A percentile compares a stretch with the other conserved stretches of the same genome.
Conservation (phyloP, 1,139 yeast species). For the Sugiyamaella paludigena region DNA sequence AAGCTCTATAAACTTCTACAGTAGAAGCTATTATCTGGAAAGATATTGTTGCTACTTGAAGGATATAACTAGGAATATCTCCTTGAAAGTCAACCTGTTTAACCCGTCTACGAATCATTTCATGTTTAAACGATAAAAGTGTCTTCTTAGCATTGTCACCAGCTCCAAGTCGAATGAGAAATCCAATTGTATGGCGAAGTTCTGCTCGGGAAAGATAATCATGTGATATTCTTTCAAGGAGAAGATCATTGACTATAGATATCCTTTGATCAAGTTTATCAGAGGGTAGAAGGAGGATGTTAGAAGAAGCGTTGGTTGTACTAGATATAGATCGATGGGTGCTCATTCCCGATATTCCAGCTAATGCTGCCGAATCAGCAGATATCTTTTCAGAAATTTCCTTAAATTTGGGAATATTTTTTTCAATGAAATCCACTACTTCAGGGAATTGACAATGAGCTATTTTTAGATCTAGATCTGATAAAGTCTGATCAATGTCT, state of each 20-base stretch:
- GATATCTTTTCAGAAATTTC: constrained; percentile 4
- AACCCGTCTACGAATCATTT: constrained; percentile 45
- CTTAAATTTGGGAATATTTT: constrained; percentile 1
- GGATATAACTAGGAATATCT: constrained; percentile 53
- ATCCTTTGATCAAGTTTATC: constrained; percentile 34
- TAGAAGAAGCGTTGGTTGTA: too few relatives aligned
- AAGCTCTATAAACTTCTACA: constrained; percentile 44
- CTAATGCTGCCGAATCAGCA: not conserved
- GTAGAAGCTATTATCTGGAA: constrained; percentile 55
- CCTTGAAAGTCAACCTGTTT: constrained; percentile 54
- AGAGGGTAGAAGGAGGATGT: constrained; percentile 15
- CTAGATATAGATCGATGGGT: too few relatives aligned
- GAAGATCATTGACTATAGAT: constrained; percentile 28
- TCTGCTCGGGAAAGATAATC: constrained; percentile 36
- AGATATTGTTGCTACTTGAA: constrained; percentile 58
- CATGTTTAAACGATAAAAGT: constrained; percentile 48
- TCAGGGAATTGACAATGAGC: constrained; percentile 58
- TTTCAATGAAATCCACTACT: constrained; percentile 51
- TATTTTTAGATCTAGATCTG: constrained; percentile 63
- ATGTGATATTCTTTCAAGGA: constrained; percentile 37
- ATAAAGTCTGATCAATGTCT: constrained; percentile 58
- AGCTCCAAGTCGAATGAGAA: constrained; percentile 44
- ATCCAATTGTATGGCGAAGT: constrained; percentile 37
- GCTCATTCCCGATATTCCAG: too few relatives aligned
- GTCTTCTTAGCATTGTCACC: constrained; percentile 49